phyloP scores from a whole-genome alignment of 2,329 filamentous ascomycete genomes.

The Claviceps monticola region DNA sequence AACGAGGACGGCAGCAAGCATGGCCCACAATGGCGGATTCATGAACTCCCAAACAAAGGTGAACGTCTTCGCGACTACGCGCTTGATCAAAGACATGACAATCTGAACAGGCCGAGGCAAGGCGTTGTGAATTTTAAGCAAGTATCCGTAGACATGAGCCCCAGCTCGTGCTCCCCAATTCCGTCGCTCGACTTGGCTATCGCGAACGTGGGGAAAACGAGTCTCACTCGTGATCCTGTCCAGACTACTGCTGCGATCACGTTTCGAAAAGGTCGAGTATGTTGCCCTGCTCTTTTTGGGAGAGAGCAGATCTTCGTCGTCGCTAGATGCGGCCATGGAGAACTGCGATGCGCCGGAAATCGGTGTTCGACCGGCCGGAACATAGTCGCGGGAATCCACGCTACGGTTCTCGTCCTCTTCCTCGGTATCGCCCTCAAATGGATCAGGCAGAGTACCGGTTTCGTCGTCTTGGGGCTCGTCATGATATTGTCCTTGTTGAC shows the following conservation, averaged over 20 bases:
- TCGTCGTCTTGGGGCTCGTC: conserved; percentile 29
- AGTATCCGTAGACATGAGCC: conserved; percentile 10
- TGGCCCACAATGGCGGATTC: conserved; percentile 97
- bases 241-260: conserved; percentile 15
- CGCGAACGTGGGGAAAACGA: conserved; percentile 45
- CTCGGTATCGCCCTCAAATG: conserved; percentile 23
- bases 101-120: conserved; percentile 30
- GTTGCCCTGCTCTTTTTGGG: conserved; percentile 19
- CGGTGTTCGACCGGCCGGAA: conserved; percentile 43
- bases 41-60: conserved; percentile 80
- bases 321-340: conserved; percentile 35
- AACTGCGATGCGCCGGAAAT: conserved; percentile 34
- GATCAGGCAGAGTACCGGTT: conserved; percentile 27
- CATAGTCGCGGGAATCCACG: conserved; percentile 33
- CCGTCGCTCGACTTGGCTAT: conserved; percentile 25
- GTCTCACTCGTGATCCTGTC: conserved; percentile 35
- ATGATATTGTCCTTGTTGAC: conserved; percentile 40
- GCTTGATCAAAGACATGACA: conserved; percentile 16
- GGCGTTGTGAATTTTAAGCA: conserved; percentile 18
- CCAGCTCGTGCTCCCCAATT: conserved; percentile 16
- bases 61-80: conserved; percentile 32
- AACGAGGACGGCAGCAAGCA: conserved; percentile 81
- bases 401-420: conserved; percentile 22
- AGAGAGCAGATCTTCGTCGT: conserved; percentile 24
- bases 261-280: conserved; percentile 13